Evolutionary conservation across 371 early-diverging fungal species (phyloP), one percentile per base, ranked within the genome.

Genomic region (Mortierella sp.): DNA sequence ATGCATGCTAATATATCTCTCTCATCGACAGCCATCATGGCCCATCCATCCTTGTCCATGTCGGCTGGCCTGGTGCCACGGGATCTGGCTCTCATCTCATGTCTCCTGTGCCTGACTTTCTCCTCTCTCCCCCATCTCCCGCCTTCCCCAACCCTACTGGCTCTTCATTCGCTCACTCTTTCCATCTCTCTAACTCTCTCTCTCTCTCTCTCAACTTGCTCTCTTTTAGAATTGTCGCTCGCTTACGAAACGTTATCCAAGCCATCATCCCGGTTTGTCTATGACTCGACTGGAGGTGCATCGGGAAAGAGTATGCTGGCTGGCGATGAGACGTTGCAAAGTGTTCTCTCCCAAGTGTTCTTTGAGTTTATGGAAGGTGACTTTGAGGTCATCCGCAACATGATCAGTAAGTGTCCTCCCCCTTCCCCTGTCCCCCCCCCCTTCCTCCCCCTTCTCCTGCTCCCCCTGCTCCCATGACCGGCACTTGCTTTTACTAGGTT

Each of bases 291-390:
- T 14, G 84, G 86, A 55, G 84, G 83, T 7, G 68, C 82, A 14
- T 50, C 83, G 0, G 68, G 74, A 55, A 60, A 80, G 74, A 64
- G 72, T 64, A 61, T 80, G 79, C 57, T 80, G 25, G 61, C 82
- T 60, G 70, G 83, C 53, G 70, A 86, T 14, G 89, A 88, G 23
- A 88, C 88, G 4, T 69, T 90, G 25, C 87, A 87, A 44, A 76
- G 83, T 47, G 88, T 87, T 14, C 80, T 90, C 52, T 85, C 87
- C 43, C 90, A 89, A 66, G 90, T 88, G 53, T 90, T 88, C 66
- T 83, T 85, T 46, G 91, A 90, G 74, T 88, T 90, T 79, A 81
- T 89, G 84, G 89, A 88, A 62, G 91, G 91, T 51, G 91, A 90
- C 72, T 90, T 89, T 74, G 86, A 88, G 62, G 87, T 85, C 21